Base-by-base conservation (phyloP, 2,329 filamentous ascomycete species). In the Pseudocercospora crystallina region DNA sequence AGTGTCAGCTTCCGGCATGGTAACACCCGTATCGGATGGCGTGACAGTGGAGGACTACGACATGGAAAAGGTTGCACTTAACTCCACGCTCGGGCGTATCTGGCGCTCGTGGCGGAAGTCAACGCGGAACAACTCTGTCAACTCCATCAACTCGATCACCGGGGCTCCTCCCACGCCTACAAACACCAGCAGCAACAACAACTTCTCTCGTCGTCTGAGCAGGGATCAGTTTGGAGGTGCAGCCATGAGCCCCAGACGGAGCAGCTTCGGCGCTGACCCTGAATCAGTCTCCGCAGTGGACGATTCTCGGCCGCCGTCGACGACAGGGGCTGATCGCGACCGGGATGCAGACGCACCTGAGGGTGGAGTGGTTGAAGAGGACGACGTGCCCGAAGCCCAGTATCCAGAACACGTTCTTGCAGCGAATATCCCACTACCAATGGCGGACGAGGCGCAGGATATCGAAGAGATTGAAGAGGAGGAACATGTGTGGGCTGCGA, bases 81-180 rank as follows among this genome's bases (percentile, higher is more conserved):
- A 96, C 66, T 82, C 90, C 50, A 91, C 89, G 2, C 76, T 99
- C 1, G 94, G 94, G 14, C 80, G 91, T 42, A 76, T 97, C 37
- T 99, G 94, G 94, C 83, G 94, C 61, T 87, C 89, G 20, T 99
- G 94, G 94, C 90, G 94, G 73, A 96, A 96, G 74, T 83, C 87
- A 56, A 79, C 88, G 61, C 82, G 89, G n/a, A 54, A 43, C 39
- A 58, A 56, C 47, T 31, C 51, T 14, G 40, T 52, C 43, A 30
- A 34, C 31, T 29, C 50, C 8, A 51, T 32, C 31, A 58, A 52
- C 43, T 26, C 44, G 11, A 26, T 26, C 7, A 43, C 37, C 12
- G 36, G 44, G 29, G 42, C 51, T 36, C 42, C 56, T 20, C 49
- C 51, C n/a, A 53, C 56, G n/a, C 51, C 51, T 37, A 42, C 47